Base-by-base conservation (phyloP, 108 stramenopile genomes). In the Cyclotella kingstonii region DNA sequence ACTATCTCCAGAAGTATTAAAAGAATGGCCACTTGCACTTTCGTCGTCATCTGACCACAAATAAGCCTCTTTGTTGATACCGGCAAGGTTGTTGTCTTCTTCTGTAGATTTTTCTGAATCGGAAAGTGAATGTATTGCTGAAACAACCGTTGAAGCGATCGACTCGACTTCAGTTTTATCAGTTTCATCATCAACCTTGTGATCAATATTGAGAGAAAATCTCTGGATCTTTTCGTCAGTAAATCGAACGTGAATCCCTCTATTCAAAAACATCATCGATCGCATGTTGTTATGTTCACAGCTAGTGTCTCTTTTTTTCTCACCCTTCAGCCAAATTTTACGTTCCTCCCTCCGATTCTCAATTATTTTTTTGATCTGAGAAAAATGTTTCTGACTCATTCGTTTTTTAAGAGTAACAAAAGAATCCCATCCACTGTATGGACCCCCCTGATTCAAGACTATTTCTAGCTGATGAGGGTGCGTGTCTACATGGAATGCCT, bases 401-500 rank as follows among this genome's bases (percentile, higher is more conserved):
- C 51, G 30, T 26, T 35, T 44, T 34, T 53, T 41, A 42, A 68
- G 68, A 9, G 18, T 52, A n/a, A 40, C 39, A 36, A 68, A 68
- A 15, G 33, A 22, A 22, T 47, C 18, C 70, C 65, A 66, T 36
- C 63, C 70, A 2, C 11, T 12, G 40, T 7, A 1, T 25, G 39
- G n/a, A n/a, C n/a, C n/a, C n/a, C n/a, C n/a, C n/a, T n/a, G n/a
- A n/a, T n/a, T n/a, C 27, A 27, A 38, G 5, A 21, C 17, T 10
- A 71, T n/a, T 23, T 59, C 42, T 4, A 71, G 11, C 3, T 36
- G 3, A 10, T 44, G 61, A 11, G 72, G 72, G 10, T 79, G 72
- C 15, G 87, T 85, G 48, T 91, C 90, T 19, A 91, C 84, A 53
- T 81, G 71, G 46, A 70, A 76, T 4, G 84, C 84, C 39, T 84